Percentiles rank a stretch among this genome's conserved stretches.
phyloP scores from a whole-genome alignment of 2,329 filamentous ascomycete genomes.

The Colletotrichum sp. region DNA sequence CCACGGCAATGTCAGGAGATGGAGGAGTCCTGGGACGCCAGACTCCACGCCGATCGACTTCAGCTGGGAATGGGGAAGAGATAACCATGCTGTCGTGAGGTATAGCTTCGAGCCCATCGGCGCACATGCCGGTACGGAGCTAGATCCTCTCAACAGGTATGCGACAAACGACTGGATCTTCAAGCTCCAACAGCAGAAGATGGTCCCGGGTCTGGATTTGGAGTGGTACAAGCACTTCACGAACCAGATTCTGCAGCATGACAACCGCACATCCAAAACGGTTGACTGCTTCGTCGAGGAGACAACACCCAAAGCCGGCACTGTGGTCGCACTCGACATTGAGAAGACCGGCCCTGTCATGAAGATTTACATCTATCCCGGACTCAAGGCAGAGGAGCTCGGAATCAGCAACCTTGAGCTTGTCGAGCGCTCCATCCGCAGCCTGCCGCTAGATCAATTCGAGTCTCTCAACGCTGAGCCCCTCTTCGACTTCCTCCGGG shows the following conservation, averaged over 20 bases:
- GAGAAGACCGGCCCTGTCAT: slow-evolving; percentile 17
- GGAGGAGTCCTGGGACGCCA: slow-evolving; percentile 12
- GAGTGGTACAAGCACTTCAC: slow-evolving; percentile 19
- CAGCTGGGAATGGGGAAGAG: slow-evolving; percentile 16
- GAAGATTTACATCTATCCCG: slow-evolving; percentile 19
- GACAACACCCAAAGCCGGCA: slow-evolving; percentile 12
- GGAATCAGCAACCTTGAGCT: slow-evolving; percentile 15
- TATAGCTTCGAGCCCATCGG: slow-evolving; percentile 18
- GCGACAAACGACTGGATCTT: slow-evolving; percentile 16
- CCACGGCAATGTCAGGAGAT: slow-evolving; percentile 9
- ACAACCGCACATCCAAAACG: not conserved
- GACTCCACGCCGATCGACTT: slow-evolving; percentile 18
- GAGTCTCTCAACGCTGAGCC: not conserved
- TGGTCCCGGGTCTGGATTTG: slow-evolving; percentile 10
- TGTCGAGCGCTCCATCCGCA: slow-evolving; percentile 7
- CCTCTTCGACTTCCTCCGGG: slow-evolving; percentile 3
- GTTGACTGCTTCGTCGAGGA: slow-evolving; percentile 9
- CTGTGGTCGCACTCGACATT: slow-evolving; percentile 14
- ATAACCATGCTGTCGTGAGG: not conserved
- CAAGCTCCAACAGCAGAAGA: slow-evolving; percentile 1
- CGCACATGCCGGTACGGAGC: slow-evolving; percentile 3
- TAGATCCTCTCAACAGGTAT: slow-evolving; percentile 13
- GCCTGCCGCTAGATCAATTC: not conserved
- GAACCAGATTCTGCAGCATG: not conserved
- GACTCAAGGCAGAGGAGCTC: slow-evolving; percentile 10